Percentiles rank a stretch among this genome's conserved stretches.
phyloP scores from a whole-genome alignment of 2,329 filamentous ascomycete species.

The Fusarium anguioides region DNA sequence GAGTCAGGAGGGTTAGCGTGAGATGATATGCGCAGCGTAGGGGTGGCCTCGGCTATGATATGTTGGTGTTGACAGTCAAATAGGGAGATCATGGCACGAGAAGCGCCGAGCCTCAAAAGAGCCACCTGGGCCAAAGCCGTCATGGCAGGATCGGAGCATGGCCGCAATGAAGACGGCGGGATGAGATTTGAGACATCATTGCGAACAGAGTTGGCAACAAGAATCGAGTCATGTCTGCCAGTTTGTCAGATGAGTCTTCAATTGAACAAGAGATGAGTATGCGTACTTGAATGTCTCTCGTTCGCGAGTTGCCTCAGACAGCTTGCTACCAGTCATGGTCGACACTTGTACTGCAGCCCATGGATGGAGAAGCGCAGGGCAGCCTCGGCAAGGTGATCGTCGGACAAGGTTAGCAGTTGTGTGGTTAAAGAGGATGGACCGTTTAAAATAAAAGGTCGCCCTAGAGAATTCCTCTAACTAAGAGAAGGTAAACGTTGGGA shows the following conservation, averaged over 20 bases:
- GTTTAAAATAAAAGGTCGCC: constrained; percentile 5
- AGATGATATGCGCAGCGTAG: constrained; percentile 51
- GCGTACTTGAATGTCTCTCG: constrained; percentile 49
- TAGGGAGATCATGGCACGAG: constrained; percentile 60
- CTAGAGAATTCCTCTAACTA: constrained; percentile 1
- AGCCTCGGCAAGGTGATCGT: constrained; percentile 1
- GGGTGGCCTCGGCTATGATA: constrained; percentile 63
- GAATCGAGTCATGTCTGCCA: constrained; percentile 31
- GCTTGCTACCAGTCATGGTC: constrained; percentile 15
- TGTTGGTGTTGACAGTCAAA: constrained; percentile 62
- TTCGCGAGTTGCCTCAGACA: constrained; percentile 45
- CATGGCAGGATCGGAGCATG: constrained; percentile 54
- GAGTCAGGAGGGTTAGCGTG: constrained; percentile 32
- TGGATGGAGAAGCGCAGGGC: too few relatives aligned
- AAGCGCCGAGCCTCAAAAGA: constrained; percentile 55
- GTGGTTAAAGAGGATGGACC: not conserved
- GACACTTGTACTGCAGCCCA: constrained; percentile 1
- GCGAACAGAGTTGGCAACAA: constrained; percentile 28
- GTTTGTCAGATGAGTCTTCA: constrained; percentile 7
- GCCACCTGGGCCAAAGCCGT: constrained; percentile 64
- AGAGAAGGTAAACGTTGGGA: constrained; percentile 2
- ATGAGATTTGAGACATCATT: constrained; percentile 42
- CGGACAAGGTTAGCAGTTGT: not conserved
- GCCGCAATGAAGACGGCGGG: constrained; percentile 40
- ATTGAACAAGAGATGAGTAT: not conserved